These are phyloP conservation scores for Terfezia boudieri DNA, from an alignment of 495 filamentous ascomycete species.

Conservation along the genomic window DNA sequence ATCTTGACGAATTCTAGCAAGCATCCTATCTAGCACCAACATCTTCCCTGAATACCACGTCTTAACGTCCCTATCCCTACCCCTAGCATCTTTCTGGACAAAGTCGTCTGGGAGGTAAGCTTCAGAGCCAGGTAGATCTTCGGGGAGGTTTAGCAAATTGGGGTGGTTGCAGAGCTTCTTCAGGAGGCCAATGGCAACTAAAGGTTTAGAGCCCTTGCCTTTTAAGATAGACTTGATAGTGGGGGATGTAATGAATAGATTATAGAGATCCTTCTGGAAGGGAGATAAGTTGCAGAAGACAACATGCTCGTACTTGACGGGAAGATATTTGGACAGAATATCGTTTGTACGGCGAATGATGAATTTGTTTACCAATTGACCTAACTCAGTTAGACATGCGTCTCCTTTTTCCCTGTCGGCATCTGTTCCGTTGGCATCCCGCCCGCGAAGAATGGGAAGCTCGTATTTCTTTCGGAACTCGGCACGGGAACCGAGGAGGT, in stretches of 20 bases:
- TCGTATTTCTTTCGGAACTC: constrained; percentile 95
- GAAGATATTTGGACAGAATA: constrained; percentile 91
- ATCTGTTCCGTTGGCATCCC: constrained; percentile 76
- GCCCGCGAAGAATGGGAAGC: constrained; percentile 72
- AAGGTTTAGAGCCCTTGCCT: constrained; percentile 85
- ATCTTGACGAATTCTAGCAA: constrained; percentile 83
- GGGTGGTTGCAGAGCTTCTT: constrained; percentile 99
- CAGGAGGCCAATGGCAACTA: constrained; percentile 87
- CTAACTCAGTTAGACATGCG: constrained; percentile 58
- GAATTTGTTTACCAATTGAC: constrained; percentile 83
- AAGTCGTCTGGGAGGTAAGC: constrained; percentile 69
- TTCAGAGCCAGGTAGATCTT: constrained; percentile 76
- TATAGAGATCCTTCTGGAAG: constrained; percentile 85
- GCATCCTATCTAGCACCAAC: constrained; percentile 94
- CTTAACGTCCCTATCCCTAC: constrained; percentile 78
- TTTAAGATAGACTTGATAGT: constrained; percentile 81
- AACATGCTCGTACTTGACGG: constrained; percentile 97
- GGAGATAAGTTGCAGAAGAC: constrained; percentile 95
- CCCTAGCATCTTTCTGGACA: constrained; percentile 62
- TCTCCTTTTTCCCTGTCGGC: constrained; percentile 65
- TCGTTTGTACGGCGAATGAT: constrained; percentile 98
- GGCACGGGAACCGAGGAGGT: constrained; percentile 62
- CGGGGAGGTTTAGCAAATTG: constrained; percentile 64
- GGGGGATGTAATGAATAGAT: constrained; percentile 87
- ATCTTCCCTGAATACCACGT: constrained; percentile 97